Percentiles rank a stretch among this genome's conserved stretches.
These are phyloP conservation scores for Malus orientalis DNA, from an alignment of 306 rosid species.

Conservation along the genomic window DNA sequence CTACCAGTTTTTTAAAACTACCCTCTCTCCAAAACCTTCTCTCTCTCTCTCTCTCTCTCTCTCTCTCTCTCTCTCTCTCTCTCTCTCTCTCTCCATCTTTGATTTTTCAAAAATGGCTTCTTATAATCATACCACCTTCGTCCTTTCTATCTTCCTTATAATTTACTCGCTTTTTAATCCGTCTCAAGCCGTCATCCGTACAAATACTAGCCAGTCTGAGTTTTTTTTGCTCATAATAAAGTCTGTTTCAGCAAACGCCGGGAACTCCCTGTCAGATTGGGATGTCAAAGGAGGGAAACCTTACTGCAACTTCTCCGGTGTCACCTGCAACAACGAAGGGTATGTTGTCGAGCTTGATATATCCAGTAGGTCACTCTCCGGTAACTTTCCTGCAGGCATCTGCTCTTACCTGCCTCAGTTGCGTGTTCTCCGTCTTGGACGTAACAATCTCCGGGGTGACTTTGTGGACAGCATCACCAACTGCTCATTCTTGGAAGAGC, in stretches of 20 bases:
- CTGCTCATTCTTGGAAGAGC: slow-evolving; percentile 59
- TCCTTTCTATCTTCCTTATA: slow-evolving; percentile 20
- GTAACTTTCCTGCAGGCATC: slow-evolving; percentile 50
- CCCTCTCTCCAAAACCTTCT: neutral
- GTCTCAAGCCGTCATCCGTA: slow-evolving; percentile 13
- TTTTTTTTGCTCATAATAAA: slow-evolving; percentile 44
- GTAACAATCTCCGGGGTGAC: slow-evolving; percentile 35
- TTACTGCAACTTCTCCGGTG: slow-evolving; percentile 59
- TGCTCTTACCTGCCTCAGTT: slow-evolving; percentile 65
- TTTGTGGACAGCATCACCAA: slow-evolving; percentile 45
- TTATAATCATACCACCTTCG: slow-evolving; percentile 16
- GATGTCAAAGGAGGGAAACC: slow-evolving; percentile 21
- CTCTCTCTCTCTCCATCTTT: slow-evolving; percentile 1
- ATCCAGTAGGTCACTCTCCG: slow-evolving; percentile 44
- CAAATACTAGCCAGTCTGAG: slow-evolving; percentile 25
- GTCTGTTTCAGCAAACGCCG: slow-evolving; percentile 38
- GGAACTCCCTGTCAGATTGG: slow-evolving; percentile 47
- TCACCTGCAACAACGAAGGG: slow-evolving; percentile 46
- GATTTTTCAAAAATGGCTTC: slow-evolving; percentile 26
- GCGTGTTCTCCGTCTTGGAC: slow-evolving; percentile 43
- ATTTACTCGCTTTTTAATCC: slow-evolving; percentile 5
- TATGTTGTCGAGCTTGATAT: slow-evolving; percentile 44
- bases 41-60: no score
- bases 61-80: neutral
- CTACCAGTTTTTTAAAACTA: slow-evolving; percentile 19